phyloP scores from a whole-genome alignment of 2,329 filamentous ascomycete genomes.

The Talaromyces pinophilus region DNA sequence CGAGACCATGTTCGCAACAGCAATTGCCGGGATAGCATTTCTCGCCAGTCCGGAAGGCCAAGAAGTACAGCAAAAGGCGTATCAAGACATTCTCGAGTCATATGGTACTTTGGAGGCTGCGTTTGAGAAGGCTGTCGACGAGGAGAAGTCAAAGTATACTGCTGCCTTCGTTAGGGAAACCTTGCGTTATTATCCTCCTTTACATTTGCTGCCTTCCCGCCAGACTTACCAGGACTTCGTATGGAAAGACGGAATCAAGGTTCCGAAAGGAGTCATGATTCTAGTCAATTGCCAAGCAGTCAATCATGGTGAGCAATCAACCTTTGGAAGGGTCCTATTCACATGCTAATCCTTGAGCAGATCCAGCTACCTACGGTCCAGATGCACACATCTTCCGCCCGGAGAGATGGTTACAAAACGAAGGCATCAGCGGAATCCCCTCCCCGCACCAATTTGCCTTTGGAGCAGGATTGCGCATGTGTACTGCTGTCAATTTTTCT shows the following conservation, averaged over 20 bases:
- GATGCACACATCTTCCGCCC: not conserved
- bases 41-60: slow-evolving; percentile 25
- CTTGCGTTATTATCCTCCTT: not conserved
- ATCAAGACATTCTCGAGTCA: not conserved
- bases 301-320: not conserved
- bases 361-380: not conserved
- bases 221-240: not conserved
- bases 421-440: not conserved
- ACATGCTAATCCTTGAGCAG: not conserved
- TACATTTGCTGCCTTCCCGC: not conserved
- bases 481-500: not conserved
- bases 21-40: slow-evolving; percentile 27
- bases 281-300: not conserved
- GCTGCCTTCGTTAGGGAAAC: not conserved
- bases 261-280: not conserved
- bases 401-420: not conserved
- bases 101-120: not conserved
- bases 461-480: not conserved
- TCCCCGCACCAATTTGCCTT: not conserved
- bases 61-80: not conserved
- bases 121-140: not conserved
- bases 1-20: slow-evolving; percentile 28
- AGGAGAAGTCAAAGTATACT: not conserved
- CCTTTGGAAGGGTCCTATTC: not conserved
- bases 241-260: not conserved